Percentiles rank a stretch among this genome's conserved stretches.
phyloP scores from a whole-genome alignment of 2,329 filamentous ascomycete genomes.

The Apiospora saccharicola region DNA sequence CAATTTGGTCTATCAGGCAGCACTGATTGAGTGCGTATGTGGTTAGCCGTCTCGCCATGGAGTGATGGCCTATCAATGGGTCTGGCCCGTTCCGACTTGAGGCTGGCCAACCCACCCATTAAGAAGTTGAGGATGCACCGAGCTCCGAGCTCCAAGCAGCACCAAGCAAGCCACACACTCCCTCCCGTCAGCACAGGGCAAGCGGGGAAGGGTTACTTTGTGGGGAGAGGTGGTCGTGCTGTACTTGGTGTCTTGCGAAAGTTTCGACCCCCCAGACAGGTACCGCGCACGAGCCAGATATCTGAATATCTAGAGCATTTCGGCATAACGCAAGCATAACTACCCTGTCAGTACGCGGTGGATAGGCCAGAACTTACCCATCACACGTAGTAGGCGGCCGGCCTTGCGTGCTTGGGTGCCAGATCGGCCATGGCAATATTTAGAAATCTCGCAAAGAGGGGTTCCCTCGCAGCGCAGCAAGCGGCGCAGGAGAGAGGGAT shows the following conservation, averaged over 20 bases:
- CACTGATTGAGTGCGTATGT: conserved; percentile 6
- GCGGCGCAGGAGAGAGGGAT: background rate
- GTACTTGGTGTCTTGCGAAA: too few species aligned
- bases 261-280: too few species aligned
- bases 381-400: too few species aligned
- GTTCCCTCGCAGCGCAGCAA: conserved; percentile 13
- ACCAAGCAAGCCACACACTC: conserved; percentile 20
- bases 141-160: background rate
- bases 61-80: background rate
- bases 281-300: too few species aligned
- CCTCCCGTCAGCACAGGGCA: conserved; percentile 20
- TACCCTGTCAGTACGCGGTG: too few species aligned
- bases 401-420: conserved; percentile 11
- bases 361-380: too few species aligned
- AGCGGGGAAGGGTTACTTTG: conserved; percentile 16
- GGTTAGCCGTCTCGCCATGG: conserved; percentile 11
- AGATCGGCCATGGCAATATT: conserved; percentile 20
- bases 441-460: conserved; percentile 17
- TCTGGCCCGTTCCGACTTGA: conserved; percentile 18
- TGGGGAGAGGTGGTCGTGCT: conserved; percentile 3
- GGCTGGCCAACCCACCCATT: conserved; percentile 21
- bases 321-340: too few species aligned
- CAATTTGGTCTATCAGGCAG: background rate
- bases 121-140: conserved; percentile 1
- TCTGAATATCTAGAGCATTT: too few species aligned